Base-by-base conservation (phyloP, 2,329 filamentous ascomycete species). In the Talaromyces sp. region DNA sequence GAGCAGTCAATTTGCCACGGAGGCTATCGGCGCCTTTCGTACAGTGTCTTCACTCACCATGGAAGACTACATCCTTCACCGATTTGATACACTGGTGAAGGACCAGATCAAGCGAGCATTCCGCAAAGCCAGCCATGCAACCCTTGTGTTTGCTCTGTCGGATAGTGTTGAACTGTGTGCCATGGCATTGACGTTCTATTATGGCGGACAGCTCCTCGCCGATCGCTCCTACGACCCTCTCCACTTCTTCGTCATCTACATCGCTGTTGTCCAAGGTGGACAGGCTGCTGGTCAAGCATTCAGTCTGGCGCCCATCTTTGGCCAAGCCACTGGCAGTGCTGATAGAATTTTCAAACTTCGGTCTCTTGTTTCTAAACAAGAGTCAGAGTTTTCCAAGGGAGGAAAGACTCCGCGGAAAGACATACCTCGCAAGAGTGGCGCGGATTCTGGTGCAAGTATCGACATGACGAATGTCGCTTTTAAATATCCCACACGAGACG, bases 1-100 rank as follows among this genome's bases (percentile, higher is more conserved):
- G 65, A 90, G 87, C 67, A 89, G 88, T 21, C 85, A 89, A 66
- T 91, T 91, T 65, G 89, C 88, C 0, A 84, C 88, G 1, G 89
- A 92, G 70, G 84, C 88, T 3, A 89, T 92, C 46, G 82, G 85
- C 1, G 88, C 88, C 0, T 90, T 90, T 70, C 81, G 89, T 10
- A 92, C 89, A 0, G 89, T 92, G 5, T 77, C 86, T 0, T 82
- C 87, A 0, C 78, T 92, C 19, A 89, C 86, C 0, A 83, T 92
- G 68, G 89, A 92, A 69, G 80, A 86, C 60, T 77, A 80, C 14
- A 89, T 91, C 61, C 79, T 82, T 48, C 68, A 79, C 3, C 81
- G 87, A 35, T 92, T 91, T 66, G 75, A 83, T 19, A 69, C 63
- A 0, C 78, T 91, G 2, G 80, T 91, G 9, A 71, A 74, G 3